A percentile compares a stretch with the other conserved stretches of the same genome.
phyloP scores from a whole-genome alignment of 148 eudicot genomes.

The Fagopyrum tataricum region DNA sequence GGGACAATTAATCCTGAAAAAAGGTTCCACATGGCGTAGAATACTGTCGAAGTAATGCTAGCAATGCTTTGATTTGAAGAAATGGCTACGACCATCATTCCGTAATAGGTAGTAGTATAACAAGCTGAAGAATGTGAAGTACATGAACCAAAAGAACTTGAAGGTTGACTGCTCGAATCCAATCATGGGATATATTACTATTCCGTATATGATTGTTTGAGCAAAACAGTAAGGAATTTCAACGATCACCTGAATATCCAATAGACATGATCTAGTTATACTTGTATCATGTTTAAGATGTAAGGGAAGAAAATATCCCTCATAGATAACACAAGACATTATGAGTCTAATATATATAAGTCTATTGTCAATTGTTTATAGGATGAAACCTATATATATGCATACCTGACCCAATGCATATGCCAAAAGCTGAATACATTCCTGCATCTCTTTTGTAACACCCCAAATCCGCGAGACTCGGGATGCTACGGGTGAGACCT shows the following conservation, averaged over 20 bases:
- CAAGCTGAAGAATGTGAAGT: not conserved
- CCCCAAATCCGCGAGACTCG: too few species aligned
- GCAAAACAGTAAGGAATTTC: not conserved
- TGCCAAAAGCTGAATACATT: conserved; percentile 55
- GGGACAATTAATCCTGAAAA: not conserved
- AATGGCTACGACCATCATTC: not conserved
- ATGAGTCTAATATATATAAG: too few species aligned
- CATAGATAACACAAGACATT: too few species aligned
- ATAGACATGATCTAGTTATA: too few species aligned
- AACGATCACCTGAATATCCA: not conserved
- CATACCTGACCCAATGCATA: conserved; percentile 59
- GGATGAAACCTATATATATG: too few species aligned
- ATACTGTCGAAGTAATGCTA: not conserved
- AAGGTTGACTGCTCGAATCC: not conserved
- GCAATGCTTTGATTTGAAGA: not conserved
- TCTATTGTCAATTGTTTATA: too few species aligned
- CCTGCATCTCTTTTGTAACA: conserved; percentile 72
- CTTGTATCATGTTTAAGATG: too few species aligned
- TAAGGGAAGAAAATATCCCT: too few species aligned
- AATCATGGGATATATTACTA: not conserved
- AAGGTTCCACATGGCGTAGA: conserved; percentile 1
- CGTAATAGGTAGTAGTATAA: not conserved
- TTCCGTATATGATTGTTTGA: not conserved
- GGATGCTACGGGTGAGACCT: too few species aligned
- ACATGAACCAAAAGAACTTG: conserved; percentile 9